Conservation (phyloP, 2,329 filamentous ascomycete genomes). For the Setomelanomma holmii region DNA sequence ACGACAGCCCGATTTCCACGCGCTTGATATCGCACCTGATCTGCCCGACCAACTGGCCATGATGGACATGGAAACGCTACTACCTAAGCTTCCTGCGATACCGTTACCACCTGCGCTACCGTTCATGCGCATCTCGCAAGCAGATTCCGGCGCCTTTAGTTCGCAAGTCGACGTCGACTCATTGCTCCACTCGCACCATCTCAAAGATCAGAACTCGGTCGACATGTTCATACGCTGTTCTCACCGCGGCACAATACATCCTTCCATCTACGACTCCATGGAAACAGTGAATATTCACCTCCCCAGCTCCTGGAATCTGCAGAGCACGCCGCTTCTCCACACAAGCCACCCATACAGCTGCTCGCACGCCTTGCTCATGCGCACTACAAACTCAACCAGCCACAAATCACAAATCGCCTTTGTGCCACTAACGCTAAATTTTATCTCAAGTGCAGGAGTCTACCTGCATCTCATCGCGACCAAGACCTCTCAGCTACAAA, state of each 20-base stretch:
- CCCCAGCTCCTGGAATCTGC: slow-evolving; percentile 51
- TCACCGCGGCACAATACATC: slow-evolving; percentile 72
- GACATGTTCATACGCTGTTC: slow-evolving; percentile 81
- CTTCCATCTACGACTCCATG: slow-evolving; percentile 87
- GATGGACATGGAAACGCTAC: slow-evolving; percentile 49
- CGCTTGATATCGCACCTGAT: slow-evolving; percentile 46
- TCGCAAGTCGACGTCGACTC: slow-evolving; percentile 51
- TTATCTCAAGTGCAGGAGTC: slow-evolving; percentile 78
- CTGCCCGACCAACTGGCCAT: slow-evolving; percentile 49
- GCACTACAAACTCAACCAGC: slow-evolving; percentile 41
- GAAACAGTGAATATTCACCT: slow-evolving; percentile 72
- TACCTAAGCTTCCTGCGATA: slow-evolving; percentile 49
- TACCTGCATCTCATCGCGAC: slow-evolving; percentile 85
- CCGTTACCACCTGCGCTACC: slow-evolving; percentile 43
- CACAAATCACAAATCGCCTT: slow-evolving; percentile 45
- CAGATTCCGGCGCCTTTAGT: slow-evolving; percentile 46
- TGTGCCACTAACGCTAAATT: slow-evolving; percentile 81
- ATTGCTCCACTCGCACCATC: slow-evolving; percentile 54
- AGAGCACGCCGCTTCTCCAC: slow-evolving; percentile 64
- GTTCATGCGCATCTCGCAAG: slow-evolving; percentile 38
- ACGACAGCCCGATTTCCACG: slow-evolving; percentile 41
- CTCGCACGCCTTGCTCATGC: slow-evolving; percentile 76
- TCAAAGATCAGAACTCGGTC: slow-evolving; percentile 74
- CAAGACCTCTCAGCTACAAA: slow-evolving; percentile 87
- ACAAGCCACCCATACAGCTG: slow-evolving; percentile 75